A percentile compares a stretch with the other conserved stretches of the same genome.
Conservation (phyloP, 1,284 basidiomycete genomes). For the Naganishia albida region DNA sequence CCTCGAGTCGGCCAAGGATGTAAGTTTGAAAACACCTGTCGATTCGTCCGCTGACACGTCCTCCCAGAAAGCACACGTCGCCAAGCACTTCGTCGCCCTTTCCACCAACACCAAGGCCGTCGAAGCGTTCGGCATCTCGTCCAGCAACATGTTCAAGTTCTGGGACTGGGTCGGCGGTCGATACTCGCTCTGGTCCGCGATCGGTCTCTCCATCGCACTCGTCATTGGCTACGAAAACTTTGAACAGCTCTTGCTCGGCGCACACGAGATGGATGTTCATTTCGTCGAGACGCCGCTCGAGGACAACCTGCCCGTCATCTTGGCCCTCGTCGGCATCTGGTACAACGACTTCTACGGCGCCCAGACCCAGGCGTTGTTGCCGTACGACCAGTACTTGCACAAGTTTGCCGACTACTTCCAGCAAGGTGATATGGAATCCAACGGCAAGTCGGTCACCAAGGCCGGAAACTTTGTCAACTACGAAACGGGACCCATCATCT, state of each 20-base stretch:
- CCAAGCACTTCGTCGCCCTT: constrained; percentile 98
- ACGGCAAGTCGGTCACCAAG: constrained; percentile 96
- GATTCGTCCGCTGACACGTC: constrained; percentile 1
- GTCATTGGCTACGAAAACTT: constrained; percentile 95
- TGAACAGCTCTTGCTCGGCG: constrained; percentile 82
- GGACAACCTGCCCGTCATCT: constrained; percentile 86
- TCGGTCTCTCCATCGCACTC: constrained; percentile 91
- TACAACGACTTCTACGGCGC: constrained; percentile 98
- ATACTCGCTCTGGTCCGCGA: constrained; percentile 97
- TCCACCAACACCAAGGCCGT: constrained; percentile 95
- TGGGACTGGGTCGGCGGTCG: constrained; percentile 99
- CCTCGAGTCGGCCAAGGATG: constrained; percentile 75
- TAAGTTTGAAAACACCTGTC: constrained; percentile 39
- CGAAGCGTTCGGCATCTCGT: constrained; percentile 88
- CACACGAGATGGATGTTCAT: constrained; percentile 97
- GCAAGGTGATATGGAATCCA: constrained; percentile 99
- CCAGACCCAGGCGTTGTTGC: constrained; percentile 91
- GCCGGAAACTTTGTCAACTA: constrained; percentile 87
- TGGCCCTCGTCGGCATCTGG: constrained; percentile 94
- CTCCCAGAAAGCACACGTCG: constrained; percentile 75
- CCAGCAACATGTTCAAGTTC: constrained; percentile 98
- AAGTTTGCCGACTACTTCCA: constrained; percentile 99
- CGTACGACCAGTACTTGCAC: constrained; percentile 98
- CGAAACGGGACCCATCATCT: constrained; percentile 97
- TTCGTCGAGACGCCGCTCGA: constrained; percentile 87